Evolutionary conservation across 192 early-diverging fungal species (phyloP).

Genomic region (Backusella liffmaniae): DNA sequence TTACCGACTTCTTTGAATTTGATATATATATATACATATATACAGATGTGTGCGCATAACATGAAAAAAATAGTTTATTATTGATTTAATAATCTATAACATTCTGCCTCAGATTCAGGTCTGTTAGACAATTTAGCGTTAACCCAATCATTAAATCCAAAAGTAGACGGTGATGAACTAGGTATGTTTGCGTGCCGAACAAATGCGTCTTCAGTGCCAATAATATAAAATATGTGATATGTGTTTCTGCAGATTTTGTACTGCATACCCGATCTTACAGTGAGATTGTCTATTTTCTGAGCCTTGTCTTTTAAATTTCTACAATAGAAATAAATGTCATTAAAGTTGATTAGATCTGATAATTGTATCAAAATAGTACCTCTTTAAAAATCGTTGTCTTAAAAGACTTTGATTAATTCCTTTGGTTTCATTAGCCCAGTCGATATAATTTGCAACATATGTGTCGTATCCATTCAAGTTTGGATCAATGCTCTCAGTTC

Average conservation of each 20-base stretch:
- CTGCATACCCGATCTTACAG: conserved; percentile 77
- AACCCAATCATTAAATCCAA: background rate
- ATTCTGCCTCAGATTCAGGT: background rate
- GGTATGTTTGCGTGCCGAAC: background rate
- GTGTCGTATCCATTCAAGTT: conserved; percentile 21
- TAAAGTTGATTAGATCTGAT: background rate
- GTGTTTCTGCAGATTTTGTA: conserved; percentile 97
- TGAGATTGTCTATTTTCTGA: conserved; percentile 40
- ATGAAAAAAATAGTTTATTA: background rate
- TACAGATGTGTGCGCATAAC: background rate
- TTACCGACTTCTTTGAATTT: too few relatives aligned
- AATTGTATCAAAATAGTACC: background rate
- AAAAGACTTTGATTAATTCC: conserved; percentile 15
- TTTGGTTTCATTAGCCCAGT: conserved; percentile 28
- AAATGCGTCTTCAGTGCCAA: conserved; percentile 79
- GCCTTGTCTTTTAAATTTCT: conserved; percentile 15
- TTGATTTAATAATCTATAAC: background rate
- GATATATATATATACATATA: too few relatives aligned
- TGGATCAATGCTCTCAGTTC: background rate
- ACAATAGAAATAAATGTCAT: background rate
- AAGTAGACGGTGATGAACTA: background rate
- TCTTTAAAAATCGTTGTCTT: conserved; percentile 16
- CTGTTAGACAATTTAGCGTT: background rate
- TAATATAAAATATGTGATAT: conserved; percentile 96
- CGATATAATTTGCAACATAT: conserved; percentile 28